phyloP scores from a whole-genome alignment of 352 stramenopile species.

The Phytophthora fragariaefolia region DNA sequence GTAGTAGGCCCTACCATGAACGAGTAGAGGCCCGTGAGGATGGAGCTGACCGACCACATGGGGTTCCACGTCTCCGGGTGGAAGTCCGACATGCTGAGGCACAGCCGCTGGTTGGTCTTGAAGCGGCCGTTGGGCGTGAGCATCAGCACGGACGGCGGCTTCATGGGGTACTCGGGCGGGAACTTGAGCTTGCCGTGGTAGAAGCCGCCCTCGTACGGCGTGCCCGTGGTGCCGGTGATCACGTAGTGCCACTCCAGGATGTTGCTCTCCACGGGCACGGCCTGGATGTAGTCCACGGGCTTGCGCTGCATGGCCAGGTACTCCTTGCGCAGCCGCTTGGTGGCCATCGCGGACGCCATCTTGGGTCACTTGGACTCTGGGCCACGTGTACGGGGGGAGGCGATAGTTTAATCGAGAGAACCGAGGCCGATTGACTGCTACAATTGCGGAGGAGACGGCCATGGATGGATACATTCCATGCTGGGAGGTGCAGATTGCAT shows the following conservation, averaged over 20 bases:
- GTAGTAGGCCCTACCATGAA: slow-evolving; percentile 85
- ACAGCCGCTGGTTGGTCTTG: slow-evolving; percentile 94
- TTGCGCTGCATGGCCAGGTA: slow-evolving; percentile 91
- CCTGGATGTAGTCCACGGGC: slow-evolving; percentile 91
- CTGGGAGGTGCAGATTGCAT: background rate
- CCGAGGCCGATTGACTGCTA: slow-evolving; percentile 15
- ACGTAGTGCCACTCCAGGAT: slow-evolving; percentile 98
- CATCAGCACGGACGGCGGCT: slow-evolving; percentile 96
- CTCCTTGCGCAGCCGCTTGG: slow-evolving; percentile 93
- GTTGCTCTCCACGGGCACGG: slow-evolving; percentile 91
- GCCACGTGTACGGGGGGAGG: slow-evolving; percentile 4
- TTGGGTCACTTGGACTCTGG: slow-evolving; percentile 15
- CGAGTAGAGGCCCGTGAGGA: slow-evolving; percentile 95
- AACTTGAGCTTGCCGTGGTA: slow-evolving; percentile 95
- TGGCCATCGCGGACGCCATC: slow-evolving; percentile 87
- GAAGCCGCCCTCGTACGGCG: slow-evolving; percentile 88
- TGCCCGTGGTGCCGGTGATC: slow-evolving; percentile 74
- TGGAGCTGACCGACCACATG: slow-evolving; percentile 96
- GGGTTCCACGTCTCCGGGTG: slow-evolving; percentile 97
- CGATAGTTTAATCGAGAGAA: slow-evolving; percentile 10
- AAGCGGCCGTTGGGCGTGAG: slow-evolving; percentile 95
- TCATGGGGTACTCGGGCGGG: slow-evolving; percentile 95
- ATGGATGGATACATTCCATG: background rate
- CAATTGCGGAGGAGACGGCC: background rate
- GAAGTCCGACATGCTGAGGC: slow-evolving; percentile 96